Conservation (phyloP, 441 rosid species). For the Bocquillonia castaneifolia region DNA sequence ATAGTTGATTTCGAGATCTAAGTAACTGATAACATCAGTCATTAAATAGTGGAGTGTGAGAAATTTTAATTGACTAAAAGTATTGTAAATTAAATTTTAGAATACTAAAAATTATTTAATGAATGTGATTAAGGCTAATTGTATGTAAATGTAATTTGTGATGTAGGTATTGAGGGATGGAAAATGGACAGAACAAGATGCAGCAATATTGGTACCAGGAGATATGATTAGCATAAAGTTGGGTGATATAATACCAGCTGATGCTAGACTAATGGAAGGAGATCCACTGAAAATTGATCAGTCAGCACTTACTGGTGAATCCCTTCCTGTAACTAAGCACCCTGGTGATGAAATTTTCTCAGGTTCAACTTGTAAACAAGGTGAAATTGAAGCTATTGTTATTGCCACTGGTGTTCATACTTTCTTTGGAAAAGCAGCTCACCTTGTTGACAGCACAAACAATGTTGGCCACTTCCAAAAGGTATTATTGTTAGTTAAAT, state of each 20-base stretch:
- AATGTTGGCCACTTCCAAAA: slow-evolving; percentile 90
- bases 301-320: slow-evolving; percentile 86
- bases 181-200: slow-evolving; percentile 81
- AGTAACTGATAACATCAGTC: too few relatives aligned
- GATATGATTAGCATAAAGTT: slow-evolving; percentile 82
- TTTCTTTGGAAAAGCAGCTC: slow-evolving; percentile 97
- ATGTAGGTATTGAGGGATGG: slow-evolving; percentile 76
- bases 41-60: too few relatives aligned
- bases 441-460: slow-evolving; percentile 88
- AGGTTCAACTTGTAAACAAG: slow-evolving; percentile 93
- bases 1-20: too few relatives aligned
- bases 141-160: not conserved
- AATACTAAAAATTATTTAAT: too few relatives aligned
- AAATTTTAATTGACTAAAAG: too few relatives aligned
- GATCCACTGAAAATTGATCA: slow-evolving; percentile 92
- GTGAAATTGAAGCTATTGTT: slow-evolving; percentile 88
- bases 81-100: too few relatives aligned
- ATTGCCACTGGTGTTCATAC: slow-evolving; percentile 93
- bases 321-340: slow-evolving; percentile 67
- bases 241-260: slow-evolving; percentile 89
- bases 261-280: slow-evolving; percentile 87
- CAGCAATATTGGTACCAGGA: slow-evolving; percentile 81
- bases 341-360: slow-evolving; percentile 73
- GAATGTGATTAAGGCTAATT: too few relatives aligned
- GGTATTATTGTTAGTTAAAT: slow-evolving; percentile 55